These are phyloP conservation scores for Diaporthe batatas DNA, from an alignment of 2,329 filamentous ascomycete species.

Conservation along the genomic window DNA sequence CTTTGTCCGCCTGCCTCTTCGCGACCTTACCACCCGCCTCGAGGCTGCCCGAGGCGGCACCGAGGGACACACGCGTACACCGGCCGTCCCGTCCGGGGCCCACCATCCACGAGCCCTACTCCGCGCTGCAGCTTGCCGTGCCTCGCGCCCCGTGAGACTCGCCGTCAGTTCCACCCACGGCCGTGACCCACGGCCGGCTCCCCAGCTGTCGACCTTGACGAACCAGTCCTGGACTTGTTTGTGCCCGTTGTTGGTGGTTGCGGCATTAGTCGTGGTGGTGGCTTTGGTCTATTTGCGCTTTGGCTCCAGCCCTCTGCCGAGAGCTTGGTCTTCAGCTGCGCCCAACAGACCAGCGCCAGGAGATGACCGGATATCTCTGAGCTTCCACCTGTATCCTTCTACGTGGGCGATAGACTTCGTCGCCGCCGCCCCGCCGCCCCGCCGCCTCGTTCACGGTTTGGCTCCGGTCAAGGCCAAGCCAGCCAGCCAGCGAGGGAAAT, in stretches of 20 bases:
- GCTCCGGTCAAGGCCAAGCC: not conserved
- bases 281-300: not conserved
- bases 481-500: not conserved
- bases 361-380: not conserved
- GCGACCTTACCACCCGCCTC: not conserved
- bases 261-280: not conserved
- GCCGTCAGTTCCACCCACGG: not conserved
- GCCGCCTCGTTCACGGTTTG: not conserved
- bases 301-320: not conserved
- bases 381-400: not conserved
- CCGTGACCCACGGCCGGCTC: not conserved
- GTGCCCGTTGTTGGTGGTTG: not conserved
- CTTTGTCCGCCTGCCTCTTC: not conserved
- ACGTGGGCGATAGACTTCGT: not conserved
- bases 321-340: constrained; percentile 5
- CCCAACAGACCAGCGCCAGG: not conserved
- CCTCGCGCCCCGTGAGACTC: constrained; percentile 24
- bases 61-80: constrained; percentile 13
- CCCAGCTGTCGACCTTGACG: not conserved
- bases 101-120: constrained; percentile 22
- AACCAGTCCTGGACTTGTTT: not conserved
- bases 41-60: constrained; percentile 7
- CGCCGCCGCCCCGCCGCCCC: not conserved
- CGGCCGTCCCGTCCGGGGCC: constrained; percentile 10
- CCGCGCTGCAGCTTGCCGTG: constrained; percentile 32